These are phyloP conservation scores for Emydomyces testavorans DNA, from an alignment of 2,329 filamentous ascomycete genomes.

Conservation along the genomic window DNA sequence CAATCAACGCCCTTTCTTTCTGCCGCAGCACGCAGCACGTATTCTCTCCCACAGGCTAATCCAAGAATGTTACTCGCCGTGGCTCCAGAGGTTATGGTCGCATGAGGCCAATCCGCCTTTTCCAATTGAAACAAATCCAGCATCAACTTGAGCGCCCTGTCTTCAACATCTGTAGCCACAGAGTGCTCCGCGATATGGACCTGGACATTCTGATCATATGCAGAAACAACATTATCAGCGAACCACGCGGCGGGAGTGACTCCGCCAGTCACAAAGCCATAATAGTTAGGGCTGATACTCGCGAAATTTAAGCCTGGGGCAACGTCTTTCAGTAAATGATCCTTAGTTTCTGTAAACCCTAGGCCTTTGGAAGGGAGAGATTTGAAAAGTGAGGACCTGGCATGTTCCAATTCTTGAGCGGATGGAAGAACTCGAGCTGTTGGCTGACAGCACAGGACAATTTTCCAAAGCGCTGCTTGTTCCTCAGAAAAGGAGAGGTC, in stretches of 20 bases:
- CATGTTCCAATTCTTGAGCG: constrained; percentile 22
- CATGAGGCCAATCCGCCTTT: constrained; percentile 52
- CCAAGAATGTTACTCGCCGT: constrained; percentile 56
- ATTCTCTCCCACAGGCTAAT: constrained; percentile 59
- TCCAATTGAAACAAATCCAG: constrained; percentile 54
- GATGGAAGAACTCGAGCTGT: constrained; percentile 27
- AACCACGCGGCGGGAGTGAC: constrained; percentile 65
- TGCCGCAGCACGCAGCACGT: constrained; percentile 34
- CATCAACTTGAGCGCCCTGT: constrained; percentile 57
- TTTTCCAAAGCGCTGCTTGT: neutral
- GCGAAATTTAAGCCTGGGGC: constrained; percentile 52
- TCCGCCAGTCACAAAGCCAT: constrained; percentile 81
- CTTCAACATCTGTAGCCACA: constrained; percentile 65
- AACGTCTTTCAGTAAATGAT: constrained; percentile 34
- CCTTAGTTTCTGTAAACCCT: constrained; percentile 24
- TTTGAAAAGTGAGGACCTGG: constrained; percentile 26
- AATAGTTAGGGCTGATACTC: constrained; percentile 58
- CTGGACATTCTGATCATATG: constrained; percentile 70
- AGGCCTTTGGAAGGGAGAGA: constrained; percentile 23
- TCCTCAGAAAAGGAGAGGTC: neutral
- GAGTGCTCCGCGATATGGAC: constrained; percentile 71
- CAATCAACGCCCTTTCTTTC: constrained; percentile 23
- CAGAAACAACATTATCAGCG: constrained; percentile 73
- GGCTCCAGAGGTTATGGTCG: constrained; percentile 66
- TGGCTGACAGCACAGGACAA: constrained; percentile 18